Evolutionary conservation across 177 flowering plant species (phyloP), one percentile per base, ranked within the genome.

Genomic region (Telopea speciosissima): DNA sequence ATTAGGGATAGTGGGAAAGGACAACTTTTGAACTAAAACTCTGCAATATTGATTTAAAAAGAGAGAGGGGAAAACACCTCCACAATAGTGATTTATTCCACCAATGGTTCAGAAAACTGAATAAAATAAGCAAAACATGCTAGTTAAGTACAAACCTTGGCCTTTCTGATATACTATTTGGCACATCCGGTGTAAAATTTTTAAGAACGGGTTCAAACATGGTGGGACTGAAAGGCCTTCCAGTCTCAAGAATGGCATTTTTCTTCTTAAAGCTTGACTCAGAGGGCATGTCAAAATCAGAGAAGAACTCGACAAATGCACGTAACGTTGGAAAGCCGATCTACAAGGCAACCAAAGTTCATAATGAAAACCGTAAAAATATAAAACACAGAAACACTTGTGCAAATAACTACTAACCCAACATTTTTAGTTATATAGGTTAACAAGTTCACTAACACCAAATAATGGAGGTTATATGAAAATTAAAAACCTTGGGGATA

Each of bases 191-290:
- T 70, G 98, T 87, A 75, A 96, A 96, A 44, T 81, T 86, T 73
- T 82, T 87, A 72, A 96, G 86, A 70, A 93, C 87, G 17, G 64
- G 75, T 75, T 90, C 98, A 83, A 96, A 96, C 97, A 93, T 91
- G 66, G 79, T 68, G 65, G 98, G 99, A 67, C 78, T 76, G 72
- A 91, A 88, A 31, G 99, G 95, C 72, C 83, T 85, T 23, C 91
- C 98, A 77, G 83, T 81, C 74, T 83, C 89, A 44, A 87, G 31
- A 74, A 72, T 24, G 44, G 26, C 31, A 56, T 83, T 92, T 66
- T 81, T 87, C 80, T 86, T 90, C 77, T 73, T 85, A 24, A 49
- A 59, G 75, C 76, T 82, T 65, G 81, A 69, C 69, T 72, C 82
- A 71, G 45, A 69, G 5, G 87, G 88, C 77, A 81, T 49, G 68